phyloP scores from a whole-genome alignment of 805 yeast species.

The Hanseniaspora taiwanica region DNA sequence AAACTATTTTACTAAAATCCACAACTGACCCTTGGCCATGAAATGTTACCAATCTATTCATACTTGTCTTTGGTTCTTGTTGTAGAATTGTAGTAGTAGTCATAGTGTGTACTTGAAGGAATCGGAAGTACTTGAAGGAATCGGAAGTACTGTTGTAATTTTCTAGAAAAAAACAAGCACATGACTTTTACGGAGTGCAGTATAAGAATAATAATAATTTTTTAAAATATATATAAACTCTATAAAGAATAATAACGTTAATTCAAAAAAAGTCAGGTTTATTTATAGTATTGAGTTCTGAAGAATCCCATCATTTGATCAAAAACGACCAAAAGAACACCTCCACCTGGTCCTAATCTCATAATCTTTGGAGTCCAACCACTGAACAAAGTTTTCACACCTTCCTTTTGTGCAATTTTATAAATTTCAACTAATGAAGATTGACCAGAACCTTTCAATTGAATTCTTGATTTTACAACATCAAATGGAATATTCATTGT shows the following conservation, averaged over 20 bases:
- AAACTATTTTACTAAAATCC: slow-evolving; percentile 14
- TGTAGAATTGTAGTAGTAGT: too few species aligned
- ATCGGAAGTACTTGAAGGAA: too few species aligned
- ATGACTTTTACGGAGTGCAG: too few species aligned
- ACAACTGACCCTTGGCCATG: slow-evolving; percentile 25
- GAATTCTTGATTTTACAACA: slow-evolving; percentile 93
- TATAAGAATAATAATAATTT: too few species aligned
- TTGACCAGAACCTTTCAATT: slow-evolving; percentile 36
- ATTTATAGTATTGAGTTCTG: slow-evolving; percentile 26
- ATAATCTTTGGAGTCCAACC: slow-evolving; percentile 95
- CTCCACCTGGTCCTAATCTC: slow-evolving; percentile 99
- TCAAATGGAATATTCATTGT: slow-evolving; percentile 91
- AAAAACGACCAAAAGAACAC: slow-evolving; percentile 93
- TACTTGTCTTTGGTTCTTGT: too few species aligned
- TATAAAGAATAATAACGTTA: too few species aligned
- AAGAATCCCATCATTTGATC: slow-evolving; percentile 91
- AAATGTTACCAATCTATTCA: slow-evolving; percentile 16
- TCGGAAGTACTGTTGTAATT: too few species aligned
- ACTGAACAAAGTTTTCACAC: slow-evolving; percentile 80
- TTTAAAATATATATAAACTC: too few species aligned
- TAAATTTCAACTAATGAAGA: slow-evolving; percentile 62
- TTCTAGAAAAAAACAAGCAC: too few species aligned
- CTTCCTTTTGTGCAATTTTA: slow-evolving; percentile 57
- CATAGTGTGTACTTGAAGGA: too few species aligned
- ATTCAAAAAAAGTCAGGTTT: not conserved